Conservation (phyloP, 768 basidiomycete species). For the Xerocomus spinulosus region DNA sequence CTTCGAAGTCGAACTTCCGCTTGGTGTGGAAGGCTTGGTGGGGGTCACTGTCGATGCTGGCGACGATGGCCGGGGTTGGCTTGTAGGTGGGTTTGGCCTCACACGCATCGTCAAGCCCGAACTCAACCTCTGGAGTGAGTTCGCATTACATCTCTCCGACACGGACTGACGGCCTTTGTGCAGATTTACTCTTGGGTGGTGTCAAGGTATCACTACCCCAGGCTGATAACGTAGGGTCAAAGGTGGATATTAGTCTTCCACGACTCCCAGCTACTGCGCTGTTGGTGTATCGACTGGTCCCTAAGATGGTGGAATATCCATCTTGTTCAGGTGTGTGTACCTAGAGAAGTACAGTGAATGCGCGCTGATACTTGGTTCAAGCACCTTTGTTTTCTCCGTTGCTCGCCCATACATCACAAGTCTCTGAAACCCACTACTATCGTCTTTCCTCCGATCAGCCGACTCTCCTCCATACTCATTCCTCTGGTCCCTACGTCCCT, state of each 20-base stretch:
- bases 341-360: neutral
- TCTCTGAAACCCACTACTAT: constrained; percentile 65
- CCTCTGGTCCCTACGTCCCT: constrained; percentile 59
- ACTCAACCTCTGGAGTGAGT: constrained; percentile 41
- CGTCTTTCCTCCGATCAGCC: constrained; percentile 37
- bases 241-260: constrained; percentile 47
- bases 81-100: constrained; percentile 50
- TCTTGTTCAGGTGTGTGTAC: constrained; percentile 29
- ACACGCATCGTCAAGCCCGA: constrained; percentile 31
- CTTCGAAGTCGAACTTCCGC: constrained; percentile 48
- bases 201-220: constrained; percentile 31
- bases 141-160: neutral
- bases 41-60: constrained; percentile 48
- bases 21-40: constrained; percentile 37
- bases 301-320: constrained; percentile 20
- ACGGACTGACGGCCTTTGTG: constrained; percentile 3
- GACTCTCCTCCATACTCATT: constrained; percentile 59
- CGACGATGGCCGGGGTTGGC: constrained; percentile 56
- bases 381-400: constrained; percentile 58
- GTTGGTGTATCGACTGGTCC: constrained; percentile 56
- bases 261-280: constrained; percentile 55
- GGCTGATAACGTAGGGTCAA: constrained; percentile 33
- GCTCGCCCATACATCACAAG: constrained; percentile 56
- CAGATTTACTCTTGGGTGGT: constrained; percentile 40
- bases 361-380: constrained; percentile 25